Base-by-base conservation (phyloP, 169 alveolate genomes). In the Eimeria acervulina region DNA sequence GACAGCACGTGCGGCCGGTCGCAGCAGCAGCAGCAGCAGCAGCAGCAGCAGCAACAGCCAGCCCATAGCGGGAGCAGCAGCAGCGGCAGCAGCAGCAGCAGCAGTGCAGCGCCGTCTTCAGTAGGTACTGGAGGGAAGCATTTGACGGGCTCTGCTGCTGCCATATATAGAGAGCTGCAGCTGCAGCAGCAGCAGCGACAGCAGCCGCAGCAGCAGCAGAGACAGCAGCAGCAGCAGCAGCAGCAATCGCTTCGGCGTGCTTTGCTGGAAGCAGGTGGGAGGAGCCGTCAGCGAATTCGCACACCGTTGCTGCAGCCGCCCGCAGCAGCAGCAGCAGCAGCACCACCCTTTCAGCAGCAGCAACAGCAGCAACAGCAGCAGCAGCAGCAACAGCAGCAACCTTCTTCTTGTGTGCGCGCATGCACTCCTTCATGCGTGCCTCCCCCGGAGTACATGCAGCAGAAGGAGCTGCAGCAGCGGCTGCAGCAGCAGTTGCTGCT, bases 221-320 rank as follows among this genome's bases (percentile, higher is more conserved):
- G 15, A 17, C 78, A 66, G 78, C 78, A 66, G 78, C 78, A 66
- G 78, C 78, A 66, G 78, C 78, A 66, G 78, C 78, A 66, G 78
- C 78, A 66, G 78, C 78, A 28, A 17, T 66, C 78, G 5, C 36
- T 66, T 6, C 28, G 78, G 78, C 78, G 36, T 23, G 78, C 78
- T 28, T 66, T 66, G 21, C 21, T 66, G 78, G 78, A 23, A 66
- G 78, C 78, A 28, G 78, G 78, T n/a, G 21, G 78, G 13, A 6
- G 78, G 28, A 66, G 78, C 78, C 28, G 78, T n/a, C 78, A 66
- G 78, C 78, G 78, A 5, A 66, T 8, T 23, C 78, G 78, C 36
- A 10, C 28, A 23, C 36, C 78, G 7, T 28, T 66, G 78, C 55
- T 47, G 55, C 55, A 47, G 12, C 55, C 55, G 12, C 55, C 55